phyloP scores from a whole-genome alignment of 2,329 filamentous ascomycete genomes.

The Aspergillus ruber region DNA sequence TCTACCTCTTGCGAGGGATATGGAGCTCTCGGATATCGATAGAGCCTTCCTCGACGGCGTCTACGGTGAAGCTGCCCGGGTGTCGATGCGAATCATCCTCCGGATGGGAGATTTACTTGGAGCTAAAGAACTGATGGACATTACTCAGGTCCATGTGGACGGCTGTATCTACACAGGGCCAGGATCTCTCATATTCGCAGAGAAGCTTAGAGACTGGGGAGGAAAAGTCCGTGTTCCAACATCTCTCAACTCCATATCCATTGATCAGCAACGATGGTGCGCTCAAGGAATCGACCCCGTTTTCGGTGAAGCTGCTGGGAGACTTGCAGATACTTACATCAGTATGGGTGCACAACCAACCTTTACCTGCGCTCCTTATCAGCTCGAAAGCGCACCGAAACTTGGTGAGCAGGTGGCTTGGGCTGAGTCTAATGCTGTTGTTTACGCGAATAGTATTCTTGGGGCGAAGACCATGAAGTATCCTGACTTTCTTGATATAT shows the following conservation, averaged over 20 bases:
- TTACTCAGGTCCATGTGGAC: constrained; percentile 41
- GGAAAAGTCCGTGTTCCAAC: constrained; percentile 35
- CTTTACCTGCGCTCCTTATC: constrained; percentile 43
- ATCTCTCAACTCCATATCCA: constrained; percentile 40
- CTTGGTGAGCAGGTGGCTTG: constrained; percentile 38
- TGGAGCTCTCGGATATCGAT: constrained; percentile 19
- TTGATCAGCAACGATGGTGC: constrained; percentile 38
- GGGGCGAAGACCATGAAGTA: constrained; percentile 42
- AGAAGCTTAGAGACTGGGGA: constrained; percentile 27
- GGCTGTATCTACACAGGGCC: constrained; percentile 40
- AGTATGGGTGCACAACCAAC: constrained; percentile 37
- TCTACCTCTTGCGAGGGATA: neutral
- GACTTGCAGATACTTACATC: constrained; percentile 33
- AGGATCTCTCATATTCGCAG: constrained; percentile 31
- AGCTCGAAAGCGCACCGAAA: constrained; percentile 29
- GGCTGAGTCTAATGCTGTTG: constrained; percentile 43
- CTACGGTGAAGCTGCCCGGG: constrained; percentile 26
- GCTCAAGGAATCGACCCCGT: constrained; percentile 27
- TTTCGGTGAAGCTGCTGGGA: constrained; percentile 25
- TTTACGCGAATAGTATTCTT: constrained; percentile 43
- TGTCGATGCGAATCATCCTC: constrained; percentile 35
- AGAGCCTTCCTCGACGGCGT: constrained; percentile 22
- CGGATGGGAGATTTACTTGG: constrained; percentile 32
- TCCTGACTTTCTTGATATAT: constrained; percentile 42
- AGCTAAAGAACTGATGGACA: constrained; percentile 27